Conservation (phyloP, 257 asterid genomes). For the Anisodus acutangulus region DNA sequence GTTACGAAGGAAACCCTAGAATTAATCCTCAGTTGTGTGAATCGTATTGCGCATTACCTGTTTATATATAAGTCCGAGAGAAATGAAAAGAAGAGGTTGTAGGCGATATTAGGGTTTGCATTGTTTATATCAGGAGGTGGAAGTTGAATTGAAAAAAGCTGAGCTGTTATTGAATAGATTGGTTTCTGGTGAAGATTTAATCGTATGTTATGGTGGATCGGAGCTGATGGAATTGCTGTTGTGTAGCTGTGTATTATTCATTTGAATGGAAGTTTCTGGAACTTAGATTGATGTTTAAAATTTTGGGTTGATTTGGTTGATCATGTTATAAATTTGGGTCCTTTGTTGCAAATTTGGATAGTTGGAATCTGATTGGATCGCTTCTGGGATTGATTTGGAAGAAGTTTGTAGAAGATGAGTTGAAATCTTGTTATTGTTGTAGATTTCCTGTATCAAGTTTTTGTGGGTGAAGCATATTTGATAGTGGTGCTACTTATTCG, state of each 20-base stretch:
- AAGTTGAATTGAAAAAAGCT: background rate
- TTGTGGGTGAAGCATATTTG: conserved; percentile 25
- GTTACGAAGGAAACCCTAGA: conserved; percentile 38
- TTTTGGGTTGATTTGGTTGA: conserved; percentile 8
- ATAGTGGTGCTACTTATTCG: conserved; percentile 37
- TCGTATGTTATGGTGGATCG: background rate
- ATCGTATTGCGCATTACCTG: conserved; percentile 9
- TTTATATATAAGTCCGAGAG: background rate
- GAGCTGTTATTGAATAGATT: background rate
- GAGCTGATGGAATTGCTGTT: conserved; percentile 28
- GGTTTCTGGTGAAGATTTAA: background rate
- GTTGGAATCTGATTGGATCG: conserved; percentile 22
- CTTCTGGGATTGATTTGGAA: conserved; percentile 30
- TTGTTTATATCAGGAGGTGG: background rate
- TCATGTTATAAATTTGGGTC: background rate
- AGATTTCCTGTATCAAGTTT: conserved; percentile 17
- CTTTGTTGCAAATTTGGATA: background rate
- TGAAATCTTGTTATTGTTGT: conserved; percentile 6
- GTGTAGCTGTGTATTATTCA: conserved; percentile 10
- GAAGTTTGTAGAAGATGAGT: background rate
- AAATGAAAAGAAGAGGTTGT: background rate
- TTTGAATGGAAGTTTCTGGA: conserved; percentile 33
- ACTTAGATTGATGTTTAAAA: background rate
- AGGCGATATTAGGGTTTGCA: conserved; percentile 16
- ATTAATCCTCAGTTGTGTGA: background rate